Evolutionary conservation across 331 rosid genomes (phyloP), one percentile per base, ranked within the genome.

Genomic region (Quercus phellos): DNA sequence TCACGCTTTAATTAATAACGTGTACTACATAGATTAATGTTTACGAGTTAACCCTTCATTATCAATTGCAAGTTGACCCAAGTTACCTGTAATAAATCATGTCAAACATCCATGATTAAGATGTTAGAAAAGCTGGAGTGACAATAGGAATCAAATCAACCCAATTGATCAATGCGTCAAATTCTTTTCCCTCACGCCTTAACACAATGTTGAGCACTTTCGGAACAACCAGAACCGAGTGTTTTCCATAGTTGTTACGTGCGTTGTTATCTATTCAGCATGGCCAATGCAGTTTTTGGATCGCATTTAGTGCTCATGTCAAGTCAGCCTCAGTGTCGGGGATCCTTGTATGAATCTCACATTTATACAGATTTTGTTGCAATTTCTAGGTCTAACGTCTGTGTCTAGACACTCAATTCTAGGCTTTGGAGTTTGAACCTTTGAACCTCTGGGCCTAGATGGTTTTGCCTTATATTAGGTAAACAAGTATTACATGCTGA

Each of bases 171-270:
- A 34, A 83, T 77, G 51, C 30, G 77, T 46, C 21, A 42, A 76
- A 79, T 72, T 70, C 74, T 85, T 88, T 83, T 79, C 58, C 74
- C 81, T 76, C 92, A 85, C 81, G 81, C 88, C 88, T 74, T 75
- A 74, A 85, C 86, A 80, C 69, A 53, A 79, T 84, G 90, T 87
- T 83, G 63, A 72, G 83, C 74, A 70, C 84, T 86, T 74, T 68
- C 42, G 51, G 64, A 72, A 84, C 91, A 83, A 74, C 50, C 68
- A 63, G 80, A 88, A 32, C 68, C 70, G 76, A 73, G 67, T 85
- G 85, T 75, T 82, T 72, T 72, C 74, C 72, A 18, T 72, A 42
- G 59, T 76, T 55, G 77, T 80, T 77, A 77, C 46, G 58, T 55
- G 77, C 68, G 27, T 70, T 27, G 79, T 43, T 70, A 2, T 26